Percentiles rank a stretch among this genome's conserved stretches.
Conservation (phyloP, 345 rosid genomes). For the Eucalyptus pumila region DNA sequence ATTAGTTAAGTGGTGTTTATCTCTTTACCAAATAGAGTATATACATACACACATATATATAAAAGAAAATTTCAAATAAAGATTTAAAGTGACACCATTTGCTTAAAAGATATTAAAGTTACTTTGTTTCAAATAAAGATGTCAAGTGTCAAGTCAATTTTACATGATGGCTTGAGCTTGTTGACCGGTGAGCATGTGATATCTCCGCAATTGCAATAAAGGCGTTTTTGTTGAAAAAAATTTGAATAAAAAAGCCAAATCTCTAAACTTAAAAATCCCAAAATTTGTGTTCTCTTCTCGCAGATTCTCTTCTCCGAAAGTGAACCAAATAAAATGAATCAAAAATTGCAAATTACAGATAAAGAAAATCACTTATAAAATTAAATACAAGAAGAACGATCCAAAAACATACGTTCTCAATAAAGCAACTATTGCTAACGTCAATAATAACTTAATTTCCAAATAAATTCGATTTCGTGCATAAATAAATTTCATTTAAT, state of each 20-base stretch:
- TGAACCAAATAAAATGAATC: background rate
- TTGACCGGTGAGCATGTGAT: too few relatives aligned
- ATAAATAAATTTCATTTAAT: background rate
- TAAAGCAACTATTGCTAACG: background rate
- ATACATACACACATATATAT: too few relatives aligned
- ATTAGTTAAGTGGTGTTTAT: too few relatives aligned
- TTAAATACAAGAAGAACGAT: background rate
- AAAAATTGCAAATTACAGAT: background rate
- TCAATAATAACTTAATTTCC: background rate
- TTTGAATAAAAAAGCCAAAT: background rate
- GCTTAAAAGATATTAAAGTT: too few relatives aligned
- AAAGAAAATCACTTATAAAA: background rate
- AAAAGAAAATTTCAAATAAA: rapidly evolving
- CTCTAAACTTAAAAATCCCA: too few relatives aligned
- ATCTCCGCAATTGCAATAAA: too few relatives aligned
- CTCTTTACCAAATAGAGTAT: too few relatives aligned
- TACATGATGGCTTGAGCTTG: too few relatives aligned
- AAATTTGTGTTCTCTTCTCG: background rate
- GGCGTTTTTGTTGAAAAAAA: too few relatives aligned
- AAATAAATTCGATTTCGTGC: background rate
- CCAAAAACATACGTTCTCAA: background rate
- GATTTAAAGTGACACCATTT: rapidly evolving
- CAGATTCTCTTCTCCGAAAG: background rate
- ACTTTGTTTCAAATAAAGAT: background rate
- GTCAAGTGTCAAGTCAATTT: too few relatives aligned